Base-by-base conservation (phyloP, 1,284 basidiomycete species). In the Sporisorium exsertum region DNA sequence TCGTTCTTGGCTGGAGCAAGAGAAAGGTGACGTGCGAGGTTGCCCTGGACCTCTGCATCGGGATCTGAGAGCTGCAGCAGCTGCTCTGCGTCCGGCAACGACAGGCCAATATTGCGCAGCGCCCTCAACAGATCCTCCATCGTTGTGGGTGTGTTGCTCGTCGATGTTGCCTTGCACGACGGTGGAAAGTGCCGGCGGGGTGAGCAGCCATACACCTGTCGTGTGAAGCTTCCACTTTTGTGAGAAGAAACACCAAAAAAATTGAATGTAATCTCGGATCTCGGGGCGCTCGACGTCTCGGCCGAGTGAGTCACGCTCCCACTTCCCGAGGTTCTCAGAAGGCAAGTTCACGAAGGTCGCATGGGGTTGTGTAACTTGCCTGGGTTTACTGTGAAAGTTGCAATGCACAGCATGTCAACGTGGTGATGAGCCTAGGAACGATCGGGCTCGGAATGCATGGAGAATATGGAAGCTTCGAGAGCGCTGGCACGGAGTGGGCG, bases 71-170 rank as follows among this genome's bases (percentile, higher is more conserved):
- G 75, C 33, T 83, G 72, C 13, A 82, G 72, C 10, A 85, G 77
- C 64, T 84, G 82, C 40, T 78, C 72, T 20, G 74, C 76, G 24
- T 74, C 60, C 42, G 84, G 84, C 35, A 79, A 54, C 3, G 67
- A 59, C 8, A 85, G 65, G 6, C 75, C 80, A 29, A 85, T 72
- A 51, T 80, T 79, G 32, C 76, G 78, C 42, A 85, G 64, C 24
- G 81, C 80, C 18, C 75, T 78, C 50, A 85, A 54, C 29, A 84
- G 72, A 43, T 82, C 81, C 53, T 85, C 84, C 84, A 85, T 85
- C 16, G 2, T 40, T 10, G 10, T 18, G 22, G 22, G 5, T 3
- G 4, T 7, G 33, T 24, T 46, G 42, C n/a, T 20, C 20, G 16
- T 26, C 16, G 24, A 3, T 26, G n/a, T 2, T 16, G 27, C 13